Evolutionary conservation across 2,329 filamentous ascomycete genomes (phyloP), one percentile per base, ranked within the genome.

Genomic region (Emmonsia crescens): DNA sequence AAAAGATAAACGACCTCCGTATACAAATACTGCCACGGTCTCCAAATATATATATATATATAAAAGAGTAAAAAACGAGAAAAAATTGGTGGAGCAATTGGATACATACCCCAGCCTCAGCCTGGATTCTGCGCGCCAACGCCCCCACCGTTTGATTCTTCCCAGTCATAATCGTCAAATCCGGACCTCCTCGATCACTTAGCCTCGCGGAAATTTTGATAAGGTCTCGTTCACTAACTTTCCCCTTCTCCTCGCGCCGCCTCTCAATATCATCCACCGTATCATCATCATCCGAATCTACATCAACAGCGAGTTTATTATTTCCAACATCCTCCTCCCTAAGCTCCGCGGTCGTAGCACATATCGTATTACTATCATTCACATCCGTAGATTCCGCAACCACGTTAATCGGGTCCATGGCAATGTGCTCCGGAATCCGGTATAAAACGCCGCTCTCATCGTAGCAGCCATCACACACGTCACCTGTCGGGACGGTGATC

Each of bases 391-490:
- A 59, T 44, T 66, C 44, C 29, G 24, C n/a, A 21, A 60, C 60
- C 8, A 63, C 36, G 51, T 66, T 66, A 9, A 62, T 44, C 0
- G 89, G 89, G 68, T 91, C 86, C 59, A 82, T 81, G 8, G 90
- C 85, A 58, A 90, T 81, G 72, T 84, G 84, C 70, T 86, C 82
- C 0, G 88, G 85, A 10, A 92, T 71, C 6, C 82, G 77, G 69
- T 93, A 93, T 62, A 87, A 82, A 62, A 84, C 86, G 1, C 89
- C 89, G 57, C 85, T 78, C 44, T 83, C 76, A 71, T 92, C 89
- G 68, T 91, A 93, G 21, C 81, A 85, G 10, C 88, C 88, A 57
- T 89, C 84, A 46, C 83, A 83, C 24, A 92, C 74, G 68, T 91
- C 82, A 0, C 89, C 89, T 0, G 86, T 89, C 0, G 89, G 88